Conservation (phyloP, 257 asterid genomes). For the Solanum paucissectum region DNA sequence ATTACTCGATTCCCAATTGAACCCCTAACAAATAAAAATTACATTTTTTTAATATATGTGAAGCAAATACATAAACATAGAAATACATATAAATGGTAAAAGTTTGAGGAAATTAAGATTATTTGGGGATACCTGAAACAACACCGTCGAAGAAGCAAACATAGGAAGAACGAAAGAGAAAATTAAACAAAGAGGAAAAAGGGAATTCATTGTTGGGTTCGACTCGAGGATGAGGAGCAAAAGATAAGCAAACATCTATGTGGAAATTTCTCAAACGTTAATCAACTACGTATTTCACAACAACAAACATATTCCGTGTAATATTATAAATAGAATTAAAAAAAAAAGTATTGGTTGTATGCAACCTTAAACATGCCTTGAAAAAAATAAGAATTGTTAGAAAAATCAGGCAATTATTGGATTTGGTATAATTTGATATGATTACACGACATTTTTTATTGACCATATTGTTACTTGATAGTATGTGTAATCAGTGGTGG, state of each 20-base stretch:
- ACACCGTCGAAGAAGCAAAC: not conserved
- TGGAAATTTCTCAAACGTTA: not conserved
- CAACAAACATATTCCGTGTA: too few species aligned
- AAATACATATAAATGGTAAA: too few species aligned
- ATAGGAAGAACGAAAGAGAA: not conserved
- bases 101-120: not conserved
- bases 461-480: too few species aligned
- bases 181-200: not conserved
- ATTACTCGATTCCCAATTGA: not conserved
- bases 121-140: not conserved
- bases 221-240: not conserved
- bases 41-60: not conserved
- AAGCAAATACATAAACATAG: too few species aligned
- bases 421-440: too few species aligned
- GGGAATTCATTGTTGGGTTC: not conserved
- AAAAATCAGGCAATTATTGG: too few species aligned
- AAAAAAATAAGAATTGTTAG: not conserved
- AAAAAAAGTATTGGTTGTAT: too few species aligned
- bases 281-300: not conserved
- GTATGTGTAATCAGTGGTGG: too few species aligned
- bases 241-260: not conserved
- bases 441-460: too few species aligned
- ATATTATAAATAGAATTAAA: too few species aligned
- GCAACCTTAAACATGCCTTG: not conserved
- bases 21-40: not conserved